These are phyloP conservation scores for Mycena chlorophos DNA, from an alignment of 768 basidiomycete species.

Conservation along the genomic window DNA sequence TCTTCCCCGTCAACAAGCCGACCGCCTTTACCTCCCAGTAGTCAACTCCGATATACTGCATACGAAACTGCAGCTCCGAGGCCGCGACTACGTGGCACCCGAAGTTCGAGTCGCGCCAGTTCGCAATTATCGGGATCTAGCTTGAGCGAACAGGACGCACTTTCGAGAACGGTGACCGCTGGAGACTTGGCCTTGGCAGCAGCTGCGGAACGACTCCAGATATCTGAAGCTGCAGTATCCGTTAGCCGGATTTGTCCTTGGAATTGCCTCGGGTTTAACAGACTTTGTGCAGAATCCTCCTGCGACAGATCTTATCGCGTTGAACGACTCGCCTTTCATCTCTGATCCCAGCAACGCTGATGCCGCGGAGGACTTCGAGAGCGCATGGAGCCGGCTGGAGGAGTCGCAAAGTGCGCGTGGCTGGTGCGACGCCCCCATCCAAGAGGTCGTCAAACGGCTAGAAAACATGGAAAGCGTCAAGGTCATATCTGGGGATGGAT, in stretches of 20 bases:
- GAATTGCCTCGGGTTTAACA: background rate
- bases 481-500: constrained; percentile 53
- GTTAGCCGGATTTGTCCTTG: too few relatives aligned
- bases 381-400: constrained; percentile 55
- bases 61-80: constrained; percentile 63
- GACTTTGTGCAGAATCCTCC: constrained; percentile 6
- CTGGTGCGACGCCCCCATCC: constrained; percentile 65
- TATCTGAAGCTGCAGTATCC: constrained; percentile 13
- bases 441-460: constrained; percentile 53
- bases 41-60: constrained; percentile 66
- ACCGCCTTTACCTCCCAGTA: constrained; percentile 32
- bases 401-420: constrained; percentile 51
- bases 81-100: constrained; percentile 43
- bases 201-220: constrained; percentile 33
- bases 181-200: constrained; percentile 48
- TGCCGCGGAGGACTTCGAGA: constrained; percentile 47
- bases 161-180: constrained; percentile 36
- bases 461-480: constrained; percentile 49
- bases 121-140: constrained; percentile 33
- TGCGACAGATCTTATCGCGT: constrained; percentile 60
- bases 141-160: constrained; percentile 19
- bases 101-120: constrained; percentile 32
- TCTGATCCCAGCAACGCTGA: constrained; percentile 38
- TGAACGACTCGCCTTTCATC: constrained; percentile 68
- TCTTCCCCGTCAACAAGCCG: constrained; percentile 24